A percentile compares a stretch with the other conserved stretches of the same genome.
Evolutionary conservation across 2,329 filamentous ascomycete genomes (phyloP).

Genomic region (Fusarium gaditjirri): DNA sequence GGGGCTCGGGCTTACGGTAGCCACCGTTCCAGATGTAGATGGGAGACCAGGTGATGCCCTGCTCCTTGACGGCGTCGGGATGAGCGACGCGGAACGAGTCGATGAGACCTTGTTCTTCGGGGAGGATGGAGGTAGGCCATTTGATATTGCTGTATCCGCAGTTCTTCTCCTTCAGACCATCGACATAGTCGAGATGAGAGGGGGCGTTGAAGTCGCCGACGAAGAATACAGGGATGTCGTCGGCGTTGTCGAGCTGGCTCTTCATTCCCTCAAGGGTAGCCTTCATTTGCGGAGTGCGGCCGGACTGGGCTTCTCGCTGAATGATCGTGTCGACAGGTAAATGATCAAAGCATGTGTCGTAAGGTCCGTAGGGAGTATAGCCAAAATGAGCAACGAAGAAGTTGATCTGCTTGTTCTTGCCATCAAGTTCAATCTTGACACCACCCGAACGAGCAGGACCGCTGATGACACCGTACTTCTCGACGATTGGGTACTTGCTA

Average conservation of each 20-base stretch:
- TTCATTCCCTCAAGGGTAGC: conserved; percentile 50
- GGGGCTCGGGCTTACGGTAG: conserved; percentile 51
- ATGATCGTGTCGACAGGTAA: conserved; percentile 49
- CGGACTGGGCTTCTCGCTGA: conserved; percentile 49
- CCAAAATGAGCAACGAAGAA: conserved; percentile 53
- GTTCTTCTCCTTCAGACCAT: conserved; percentile 48
- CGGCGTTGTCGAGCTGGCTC: conserved; percentile 44
- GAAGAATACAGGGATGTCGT: conserved; percentile 50
- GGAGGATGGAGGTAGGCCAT: conserved; percentile 54
- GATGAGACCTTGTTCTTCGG: conserved; percentile 50
- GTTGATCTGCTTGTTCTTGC: conserved; percentile 46
- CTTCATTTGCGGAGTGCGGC: conserved; percentile 52
- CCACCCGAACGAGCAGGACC: conserved; percentile 38
- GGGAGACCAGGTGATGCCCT: conserved; percentile 56
- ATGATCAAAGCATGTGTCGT: conserved; percentile 55
- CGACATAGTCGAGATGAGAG: conserved; percentile 56
- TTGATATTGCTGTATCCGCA: conserved; percentile 49
- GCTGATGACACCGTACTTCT: conserved; percentile 44
- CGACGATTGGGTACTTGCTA: conserved; percentile 53
- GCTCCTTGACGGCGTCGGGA: conserved; percentile 48
- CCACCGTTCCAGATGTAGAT: conserved; percentile 49
- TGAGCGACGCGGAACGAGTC: conserved; percentile 54
- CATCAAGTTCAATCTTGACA: conserved; percentile 51
- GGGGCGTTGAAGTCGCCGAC: conserved; percentile 57
- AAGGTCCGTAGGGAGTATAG: conserved; percentile 55